These are phyloP conservation scores for Picea mariana DNA, from an alignment of 83 land plant genomes.

Conservation along the genomic window DNA sequence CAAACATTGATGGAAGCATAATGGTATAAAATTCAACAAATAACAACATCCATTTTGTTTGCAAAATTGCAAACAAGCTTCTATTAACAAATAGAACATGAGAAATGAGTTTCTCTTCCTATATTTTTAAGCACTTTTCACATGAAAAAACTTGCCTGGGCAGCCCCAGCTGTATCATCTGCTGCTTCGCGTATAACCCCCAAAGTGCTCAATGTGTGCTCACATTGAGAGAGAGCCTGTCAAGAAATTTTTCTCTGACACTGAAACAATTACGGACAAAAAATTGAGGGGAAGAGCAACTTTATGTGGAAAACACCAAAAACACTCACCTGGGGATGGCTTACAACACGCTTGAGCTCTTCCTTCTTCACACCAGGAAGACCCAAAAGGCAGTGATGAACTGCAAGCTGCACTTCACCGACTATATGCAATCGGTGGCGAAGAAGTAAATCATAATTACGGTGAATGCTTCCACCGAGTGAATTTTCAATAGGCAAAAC, in stretches of 20 bases:
- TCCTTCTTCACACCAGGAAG: slow-evolving; percentile 68
- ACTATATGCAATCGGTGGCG: slow-evolving; percentile 80
- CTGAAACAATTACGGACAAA: not conserved
- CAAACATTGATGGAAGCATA: not conserved
- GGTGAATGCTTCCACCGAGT: slow-evolving; percentile 76
- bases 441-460: slow-evolving; percentile 79
- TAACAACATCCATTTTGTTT: not conserved
- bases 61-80: slow-evolving; percentile 2
- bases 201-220: slow-evolving; percentile 49
- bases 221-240: slow-evolving; percentile 85
- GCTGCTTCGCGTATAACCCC: slow-evolving; percentile 57
- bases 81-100: not conserved
- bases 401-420: slow-evolving; percentile 70
- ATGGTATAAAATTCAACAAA: not conserved
- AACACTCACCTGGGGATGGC: slow-evolving; percentile 68
- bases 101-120: not conserved
- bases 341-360: slow-evolving; percentile 62
- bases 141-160: slow-evolving; percentile 42
- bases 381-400: slow-evolving; percentile 72
- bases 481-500: slow-evolving; percentile 88
- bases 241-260: slow-evolving; percentile 8
- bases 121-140: no score
- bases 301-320: not conserved
- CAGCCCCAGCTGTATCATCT: slow-evolving; percentile 87
- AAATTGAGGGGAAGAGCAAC: not conserved